phyloP scores from a whole-genome alignment of 1,139 yeast species.

The Saccharomycopsis hybrid region DNA sequence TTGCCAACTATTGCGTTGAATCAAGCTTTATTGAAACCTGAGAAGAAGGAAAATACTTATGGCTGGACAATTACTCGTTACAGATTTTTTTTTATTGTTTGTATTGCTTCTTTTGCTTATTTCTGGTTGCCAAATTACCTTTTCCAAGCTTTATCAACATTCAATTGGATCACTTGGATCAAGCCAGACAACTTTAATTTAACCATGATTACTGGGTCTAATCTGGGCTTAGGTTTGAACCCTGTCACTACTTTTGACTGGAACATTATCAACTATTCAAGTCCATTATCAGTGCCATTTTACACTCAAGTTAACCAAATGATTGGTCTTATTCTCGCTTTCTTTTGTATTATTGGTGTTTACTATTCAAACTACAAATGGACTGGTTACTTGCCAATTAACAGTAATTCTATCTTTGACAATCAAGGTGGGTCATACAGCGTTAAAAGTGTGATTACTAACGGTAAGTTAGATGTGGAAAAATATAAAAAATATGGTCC shows the following conservation, averaged over 20 bases:
- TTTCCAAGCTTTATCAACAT: conserved; percentile 43
- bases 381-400: conserved; percentile 51
- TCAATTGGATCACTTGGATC: conserved; percentile 65
- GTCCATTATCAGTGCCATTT: conserved; percentile 39
- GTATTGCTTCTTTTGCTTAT: conserved; percentile 37
- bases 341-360: conserved; percentile 37
- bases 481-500: conserved; percentile 44
- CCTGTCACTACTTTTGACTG: conserved; percentile 49
- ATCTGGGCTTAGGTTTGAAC: conserved; percentile 47
- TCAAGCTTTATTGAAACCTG: conserved; percentile 42
- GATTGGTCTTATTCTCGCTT: conserved; percentile 40
- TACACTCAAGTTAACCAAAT: conserved; percentile 38
- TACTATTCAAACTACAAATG: conserved; percentile 46
- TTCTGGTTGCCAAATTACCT: conserved; percentile 54
- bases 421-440: conserved; percentile 41
- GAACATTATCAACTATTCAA: conserved; percentile 33
- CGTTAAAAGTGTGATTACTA: conserved; percentile 37
- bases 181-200: conserved; percentile 46
- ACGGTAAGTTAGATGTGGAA: conserved; percentile 34
- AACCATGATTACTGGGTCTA: conserved; percentile 48
- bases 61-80: conserved; percentile 49
- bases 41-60: conserved; percentile 36
- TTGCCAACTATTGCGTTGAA: conserved; percentile 51
- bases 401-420: conserved; percentile 40
- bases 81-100: conserved; percentile 36